Conservation (phyloP, 2,329 filamentous ascomycete genomes). For the Amauroascus niger region DNA sequence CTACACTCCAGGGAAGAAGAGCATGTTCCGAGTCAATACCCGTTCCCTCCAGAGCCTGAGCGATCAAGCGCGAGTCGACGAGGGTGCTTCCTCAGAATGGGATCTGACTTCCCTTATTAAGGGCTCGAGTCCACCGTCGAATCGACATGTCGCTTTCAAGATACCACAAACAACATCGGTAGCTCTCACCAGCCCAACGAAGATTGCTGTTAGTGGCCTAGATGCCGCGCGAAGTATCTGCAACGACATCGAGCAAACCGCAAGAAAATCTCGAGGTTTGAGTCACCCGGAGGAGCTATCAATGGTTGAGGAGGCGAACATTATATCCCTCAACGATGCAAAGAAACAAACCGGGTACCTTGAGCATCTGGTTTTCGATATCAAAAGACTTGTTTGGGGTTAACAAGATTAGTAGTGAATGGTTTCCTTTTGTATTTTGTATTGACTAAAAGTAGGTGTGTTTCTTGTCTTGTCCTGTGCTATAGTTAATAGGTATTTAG, state of each 20-base stretch:
- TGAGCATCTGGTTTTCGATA: conserved; percentile 75
- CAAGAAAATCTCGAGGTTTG: conserved; percentile 38
- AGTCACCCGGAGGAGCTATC: conserved; percentile 30
- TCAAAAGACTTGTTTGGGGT: conserved; percentile 90
- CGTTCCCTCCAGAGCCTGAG: conserved; percentile 57
- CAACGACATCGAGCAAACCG: conserved; percentile 63
- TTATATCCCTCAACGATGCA: conserved; percentile 76
- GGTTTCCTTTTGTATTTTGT: no score
- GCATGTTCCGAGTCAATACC: conserved; percentile 74
- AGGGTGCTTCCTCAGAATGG: conserved; percentile 25
- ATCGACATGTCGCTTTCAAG: conserved; percentile 37
- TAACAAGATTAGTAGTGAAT: conserved; percentile 22
- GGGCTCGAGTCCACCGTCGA: conserved; percentile 23
- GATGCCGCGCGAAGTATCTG: conserved; percentile 57
- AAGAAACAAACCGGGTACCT: conserved; percentile 76
- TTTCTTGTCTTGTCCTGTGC: no score
- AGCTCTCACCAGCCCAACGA: conserved; percentile 17
- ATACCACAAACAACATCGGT: conserved; percentile 30
- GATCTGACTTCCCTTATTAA: conserved; percentile 36
- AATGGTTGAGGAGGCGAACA: conserved; percentile 51
- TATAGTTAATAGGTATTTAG: no score
- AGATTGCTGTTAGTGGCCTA: conserved; percentile 34
- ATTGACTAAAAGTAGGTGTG: no score
- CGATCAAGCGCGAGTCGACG: conserved; percentile 32
- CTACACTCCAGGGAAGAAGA: conserved; percentile 62